These are phyloP conservation scores for Camelina laxa DNA, from an alignment of 345 rosid genomes.

Conservation along the genomic window DNA sequence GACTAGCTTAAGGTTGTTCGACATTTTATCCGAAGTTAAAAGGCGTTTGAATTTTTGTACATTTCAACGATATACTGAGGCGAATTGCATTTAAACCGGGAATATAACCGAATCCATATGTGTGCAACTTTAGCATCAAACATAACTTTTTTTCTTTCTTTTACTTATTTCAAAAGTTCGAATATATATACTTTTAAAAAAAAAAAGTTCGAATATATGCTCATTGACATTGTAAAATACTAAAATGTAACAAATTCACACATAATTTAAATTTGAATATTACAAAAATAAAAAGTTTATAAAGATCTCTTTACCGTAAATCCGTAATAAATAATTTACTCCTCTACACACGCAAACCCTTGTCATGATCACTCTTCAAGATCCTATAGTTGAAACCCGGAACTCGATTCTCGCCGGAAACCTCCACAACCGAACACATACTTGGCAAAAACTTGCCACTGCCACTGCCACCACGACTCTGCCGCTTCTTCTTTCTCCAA, in stretches of 20 bases:
- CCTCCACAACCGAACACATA: conserved; percentile 61
- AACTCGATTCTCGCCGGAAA: conserved; percentile 45
- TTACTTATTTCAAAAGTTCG: background rate
- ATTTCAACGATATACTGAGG: background rate
- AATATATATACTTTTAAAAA: background rate
- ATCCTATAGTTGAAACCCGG: conserved; percentile 54
- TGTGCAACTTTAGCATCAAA: background rate
- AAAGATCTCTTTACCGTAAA: conserved; percentile 24
- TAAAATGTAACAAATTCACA: background rate
- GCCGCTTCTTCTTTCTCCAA: conserved; percentile 60
- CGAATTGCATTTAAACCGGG: background rate
- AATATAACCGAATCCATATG: background rate
- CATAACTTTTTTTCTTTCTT: background rate
- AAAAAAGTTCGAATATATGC: conserved; percentile 18
- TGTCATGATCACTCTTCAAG: conserved; percentile 56
- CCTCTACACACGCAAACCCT: conserved; percentile 19
- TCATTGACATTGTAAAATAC: conserved; percentile 7
- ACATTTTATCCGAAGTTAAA: too few relatives aligned
- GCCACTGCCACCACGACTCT: conserved; percentile 19
- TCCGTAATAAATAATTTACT: conserved; percentile 2
- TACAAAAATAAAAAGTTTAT: background rate
- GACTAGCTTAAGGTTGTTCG: too few relatives aligned
- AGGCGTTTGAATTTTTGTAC: background rate
- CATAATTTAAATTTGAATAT: background rate
- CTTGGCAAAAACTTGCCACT: conserved; percentile 52